These are phyloP conservation scores for Candida patagonica DNA, from an alignment of 805 yeast species.

Conservation along the genomic window DNA sequence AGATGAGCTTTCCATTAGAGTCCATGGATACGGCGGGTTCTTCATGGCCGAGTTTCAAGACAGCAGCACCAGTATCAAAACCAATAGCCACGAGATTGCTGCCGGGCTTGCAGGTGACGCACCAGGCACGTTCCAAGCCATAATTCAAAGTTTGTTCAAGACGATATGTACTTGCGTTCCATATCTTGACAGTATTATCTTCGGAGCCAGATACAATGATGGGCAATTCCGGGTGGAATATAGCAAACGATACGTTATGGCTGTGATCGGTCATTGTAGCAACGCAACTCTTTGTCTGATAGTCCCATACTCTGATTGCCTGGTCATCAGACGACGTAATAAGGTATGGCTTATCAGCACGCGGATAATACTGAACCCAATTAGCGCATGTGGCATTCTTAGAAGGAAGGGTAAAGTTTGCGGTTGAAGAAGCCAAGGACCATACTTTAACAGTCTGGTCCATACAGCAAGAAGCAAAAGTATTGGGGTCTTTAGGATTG, in stretches of 20 bases:
- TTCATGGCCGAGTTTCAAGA: conserved; percentile 83
- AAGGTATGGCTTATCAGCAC: conserved; percentile 92
- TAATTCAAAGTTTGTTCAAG: conserved; percentile 85
- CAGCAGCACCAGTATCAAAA: conserved; percentile 89
- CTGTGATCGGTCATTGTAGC: conserved; percentile 92
- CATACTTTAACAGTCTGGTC: conserved; percentile 96
- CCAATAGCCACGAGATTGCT: conserved; percentile 83
- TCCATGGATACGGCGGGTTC: conserved; percentile 94
- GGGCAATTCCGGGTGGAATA: conserved; percentile 97
- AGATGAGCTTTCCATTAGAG: conserved; percentile 80
- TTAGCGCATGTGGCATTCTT: conserved; percentile 93
- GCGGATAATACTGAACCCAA: conserved; percentile 93
- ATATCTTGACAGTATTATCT: conserved; percentile 86
- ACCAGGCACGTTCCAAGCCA: conserved; percentile 96
- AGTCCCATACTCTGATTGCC: conserved; percentile 88
- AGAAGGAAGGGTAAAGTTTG: conserved; percentile 86
- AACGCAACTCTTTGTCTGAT: conserved; percentile 91
- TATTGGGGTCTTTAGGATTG: conserved; percentile 95
- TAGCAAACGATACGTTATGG: conserved; percentile 91
- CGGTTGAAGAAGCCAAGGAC: conserved; percentile 79
- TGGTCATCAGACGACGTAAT: conserved; percentile 88
- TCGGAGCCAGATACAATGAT: conserved; percentile 92
- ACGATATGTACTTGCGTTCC: conserved; percentile 93
- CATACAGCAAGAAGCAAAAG: conserved; percentile 94
- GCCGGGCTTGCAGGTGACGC: conserved; percentile 66